Evolutionary conservation across 2,329 filamentous ascomycete species (phyloP), one percentile per base, ranked within the genome.

Genomic region (Pyrenochaeta sp.): DNA sequence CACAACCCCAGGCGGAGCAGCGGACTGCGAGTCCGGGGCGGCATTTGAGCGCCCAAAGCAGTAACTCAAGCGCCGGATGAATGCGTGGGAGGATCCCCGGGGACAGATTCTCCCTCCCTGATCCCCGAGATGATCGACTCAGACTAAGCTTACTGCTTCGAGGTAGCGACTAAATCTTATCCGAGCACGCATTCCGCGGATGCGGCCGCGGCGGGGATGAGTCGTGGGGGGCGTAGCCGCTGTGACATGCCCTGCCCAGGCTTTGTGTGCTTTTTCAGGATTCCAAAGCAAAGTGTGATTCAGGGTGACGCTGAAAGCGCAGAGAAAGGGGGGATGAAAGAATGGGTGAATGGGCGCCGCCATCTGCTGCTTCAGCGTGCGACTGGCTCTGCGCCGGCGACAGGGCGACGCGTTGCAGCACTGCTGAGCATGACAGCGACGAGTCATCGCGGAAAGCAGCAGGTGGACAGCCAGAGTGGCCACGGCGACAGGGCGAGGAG

Each of bases 111-210:
- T 31, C 27, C 40, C 48, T 50, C 44, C 36, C 54, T 41, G 53
- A 54, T 60, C 55, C 44, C 60, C 63, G 56, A 63, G 28, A 44
- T 52, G 60, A 67, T 64, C 51, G 36, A 36, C 30, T 49, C 48
- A 53, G 42, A 46, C 47, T 51, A 47, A 49, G 45, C 55, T 61
- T 52, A 59, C 48, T 47, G 24, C 21, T 48, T 54, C 24, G n/a
- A 28, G 28, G 52, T 24, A 44, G 30, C 6, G 6, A 30, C 27
- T 23, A 6, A 53, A 41, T 55, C 51, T 55, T 57, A 49, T 55
- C 52, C 48, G 53, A 43, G 29, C 40, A 31, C 18, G 24, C n/a
- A 11, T 8, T 38, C 48, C 51, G 50, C 52, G 51, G 52, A 60
- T 44, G 37, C 41, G 53, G 51, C 44, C 44, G 53, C 41, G 51